These are phyloP conservation scores for Calonectria pteridis DNA, from an alignment of 2,329 filamentous ascomycete genomes.

Conservation along the genomic window DNA sequence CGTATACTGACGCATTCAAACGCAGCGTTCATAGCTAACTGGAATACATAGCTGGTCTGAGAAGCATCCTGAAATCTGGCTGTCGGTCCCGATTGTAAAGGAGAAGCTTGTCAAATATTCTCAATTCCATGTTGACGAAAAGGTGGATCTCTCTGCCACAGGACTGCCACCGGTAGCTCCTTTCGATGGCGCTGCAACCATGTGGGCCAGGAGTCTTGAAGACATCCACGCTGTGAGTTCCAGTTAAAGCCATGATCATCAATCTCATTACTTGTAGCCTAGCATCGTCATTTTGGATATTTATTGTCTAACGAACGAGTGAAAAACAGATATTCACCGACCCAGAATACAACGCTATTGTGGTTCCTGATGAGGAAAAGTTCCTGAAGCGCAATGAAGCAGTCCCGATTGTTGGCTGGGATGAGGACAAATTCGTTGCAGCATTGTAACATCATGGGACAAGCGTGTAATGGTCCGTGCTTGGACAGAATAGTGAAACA, in stretches of 20 bases:
- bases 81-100: not conserved
- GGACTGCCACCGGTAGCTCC: not conserved
- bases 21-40: not conserved
- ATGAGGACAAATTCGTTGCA: not conserved
- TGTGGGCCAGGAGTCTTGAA: not conserved
- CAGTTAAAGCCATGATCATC: not conserved
- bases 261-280: not conserved
- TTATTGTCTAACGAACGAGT: not conserved
- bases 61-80: conserved; percentile 2
- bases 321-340: not conserved
- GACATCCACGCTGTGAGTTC: not conserved
- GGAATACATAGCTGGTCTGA: not conserved
- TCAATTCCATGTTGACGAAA: not conserved
- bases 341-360: not conserved
- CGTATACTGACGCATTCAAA: not conserved
- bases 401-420: not conserved
- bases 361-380: not conserved
- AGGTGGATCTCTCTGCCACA: not conserved
- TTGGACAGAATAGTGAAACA: not conserved
- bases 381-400: not conserved
- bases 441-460: not conserved
- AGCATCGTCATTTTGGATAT: too few species aligned
- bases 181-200: not conserved
- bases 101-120: not conserved
- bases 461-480: not conserved